Evolutionary conservation across 108 stramenopile species (phyloP).

Genomic region (Asterionellopsis glacialis): DNA sequence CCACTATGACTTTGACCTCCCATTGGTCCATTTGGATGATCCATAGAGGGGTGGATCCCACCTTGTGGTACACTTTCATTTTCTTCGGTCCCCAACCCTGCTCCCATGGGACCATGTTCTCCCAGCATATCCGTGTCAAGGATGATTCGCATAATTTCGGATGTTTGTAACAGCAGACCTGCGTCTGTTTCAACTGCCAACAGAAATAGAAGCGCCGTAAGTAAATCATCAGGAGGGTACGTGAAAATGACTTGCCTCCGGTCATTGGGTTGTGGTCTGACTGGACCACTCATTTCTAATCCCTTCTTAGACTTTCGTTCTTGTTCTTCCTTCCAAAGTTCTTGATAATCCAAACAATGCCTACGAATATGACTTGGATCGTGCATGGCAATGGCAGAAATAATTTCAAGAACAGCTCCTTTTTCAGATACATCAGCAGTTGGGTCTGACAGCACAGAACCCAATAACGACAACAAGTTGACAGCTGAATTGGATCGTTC

Average conservation of each 20-base stretch:
- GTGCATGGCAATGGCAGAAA: slow-evolving; percentile 70
- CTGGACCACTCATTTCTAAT: slow-evolving; percentile 13
- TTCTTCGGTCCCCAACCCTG: slow-evolving; percentile 31
- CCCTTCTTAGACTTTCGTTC: not conserved
- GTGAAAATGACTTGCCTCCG: slow-evolving; percentile 55
- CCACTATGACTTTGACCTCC: slow-evolving; percentile 7
- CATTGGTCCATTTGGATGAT: slow-evolving; percentile 22
- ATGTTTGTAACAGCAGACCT: slow-evolving; percentile 71
- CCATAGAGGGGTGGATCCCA: slow-evolving; percentile 14
- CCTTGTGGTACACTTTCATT: slow-evolving; percentile 32
- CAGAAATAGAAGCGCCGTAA: slow-evolving; percentile 61
- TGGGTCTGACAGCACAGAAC: slow-evolving; percentile 63
- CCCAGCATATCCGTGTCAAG: slow-evolving; percentile 77
- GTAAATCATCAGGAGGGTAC: slow-evolving; percentile 62
- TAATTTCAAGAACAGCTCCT: slow-evolving; percentile 72
- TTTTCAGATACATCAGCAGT: slow-evolving; percentile 56
- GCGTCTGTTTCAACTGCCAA: slow-evolving; percentile 77
- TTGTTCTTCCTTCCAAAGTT: slow-evolving; percentile 13
- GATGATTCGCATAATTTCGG: slow-evolving; percentile 78
- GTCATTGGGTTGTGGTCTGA: slow-evolving; percentile 61
- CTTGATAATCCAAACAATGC: slow-evolving; percentile 53
- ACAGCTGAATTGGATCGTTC: slow-evolving; percentile 11
- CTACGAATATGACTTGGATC: slow-evolving; percentile 69
- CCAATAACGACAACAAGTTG: slow-evolving; percentile 64
- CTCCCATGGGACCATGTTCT: slow-evolving; percentile 46